Conservation (phyloP, 495 filamentous ascomycete genomes). For the Penicillium dipodomyicola region DNA sequence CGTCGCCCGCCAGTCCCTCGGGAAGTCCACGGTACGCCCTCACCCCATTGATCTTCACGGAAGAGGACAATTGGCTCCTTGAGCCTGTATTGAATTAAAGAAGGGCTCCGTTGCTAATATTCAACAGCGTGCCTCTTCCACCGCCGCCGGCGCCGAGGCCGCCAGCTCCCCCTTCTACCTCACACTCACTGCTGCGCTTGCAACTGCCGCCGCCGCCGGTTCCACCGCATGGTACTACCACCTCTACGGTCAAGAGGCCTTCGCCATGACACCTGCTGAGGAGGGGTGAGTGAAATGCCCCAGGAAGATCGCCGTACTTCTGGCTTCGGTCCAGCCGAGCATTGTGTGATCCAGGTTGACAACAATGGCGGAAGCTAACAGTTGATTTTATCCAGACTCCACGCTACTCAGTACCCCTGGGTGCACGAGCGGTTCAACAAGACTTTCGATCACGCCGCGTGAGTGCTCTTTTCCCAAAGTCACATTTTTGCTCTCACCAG, state of each 20-base stretch:
- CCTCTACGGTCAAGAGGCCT: slow-evolving; percentile 80
- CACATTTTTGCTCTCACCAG: slow-evolving; percentile 13
- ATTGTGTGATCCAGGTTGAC: slow-evolving; percentile 25
- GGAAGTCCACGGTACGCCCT: slow-evolving; percentile 50
- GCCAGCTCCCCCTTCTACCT: slow-evolving; percentile 55
- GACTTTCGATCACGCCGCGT: slow-evolving; percentile 97
- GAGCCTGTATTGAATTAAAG: slow-evolving; percentile 1
- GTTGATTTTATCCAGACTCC: slow-evolving; percentile 59
- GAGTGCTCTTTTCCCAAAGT: slow-evolving; percentile 41
- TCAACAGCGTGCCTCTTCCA: slow-evolving; percentile 46
- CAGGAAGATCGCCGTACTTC: slow-evolving; percentile 11
- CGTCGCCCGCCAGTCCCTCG: slow-evolving; percentile 54
- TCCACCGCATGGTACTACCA: slow-evolving; percentile 94
- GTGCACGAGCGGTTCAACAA: slow-evolving; percentile 84
- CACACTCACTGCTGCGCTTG: slow-evolving; percentile 77
- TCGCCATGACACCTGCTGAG: slow-evolving; percentile 90
- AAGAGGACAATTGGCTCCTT: slow-evolving; percentile 34
- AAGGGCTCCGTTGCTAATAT: slow-evolving; percentile 27
- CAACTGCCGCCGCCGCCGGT: slow-evolving; percentile 80
- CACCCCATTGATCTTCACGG: slow-evolving; percentile 33
- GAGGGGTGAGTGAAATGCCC: slow-evolving; percentile 76
- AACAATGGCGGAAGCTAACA: slow-evolving; percentile 19
- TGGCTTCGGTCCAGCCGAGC: slow-evolving; percentile 27
- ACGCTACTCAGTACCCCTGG: slow-evolving; percentile 92
- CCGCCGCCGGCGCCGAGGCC: slow-evolving; percentile 48